Evolutionary conservation across 2,329 filamentous ascomycete species (phyloP).

Genomic region (Ascochyta rabiei): DNA sequence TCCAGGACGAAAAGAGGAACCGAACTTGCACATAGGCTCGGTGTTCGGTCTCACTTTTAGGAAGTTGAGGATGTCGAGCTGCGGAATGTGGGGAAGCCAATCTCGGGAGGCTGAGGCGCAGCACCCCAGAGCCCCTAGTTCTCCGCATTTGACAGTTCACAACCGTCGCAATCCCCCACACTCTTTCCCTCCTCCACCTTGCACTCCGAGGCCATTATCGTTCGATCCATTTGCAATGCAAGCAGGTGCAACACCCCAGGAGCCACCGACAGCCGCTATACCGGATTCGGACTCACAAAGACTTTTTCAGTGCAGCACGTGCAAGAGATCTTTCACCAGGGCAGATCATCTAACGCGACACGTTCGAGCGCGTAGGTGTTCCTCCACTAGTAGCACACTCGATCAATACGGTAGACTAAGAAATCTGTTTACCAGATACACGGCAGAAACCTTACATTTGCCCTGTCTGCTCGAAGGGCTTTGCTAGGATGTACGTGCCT

Average conservation of each 20-base stretch:
- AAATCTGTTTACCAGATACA: slow-evolving; percentile 30
- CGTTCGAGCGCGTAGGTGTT: slow-evolving; percentile 55
- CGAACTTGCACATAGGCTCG: neutral
- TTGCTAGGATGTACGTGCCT: slow-evolving; percentile 50
- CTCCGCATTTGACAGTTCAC: slow-evolving; percentile 4
- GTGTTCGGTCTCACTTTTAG: neutral
- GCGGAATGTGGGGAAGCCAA: slow-evolving; percentile 21
- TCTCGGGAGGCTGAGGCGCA: neutral
- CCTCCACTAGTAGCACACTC: neutral
- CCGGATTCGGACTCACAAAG: slow-evolving; percentile 29
- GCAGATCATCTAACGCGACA: slow-evolving; percentile 61
- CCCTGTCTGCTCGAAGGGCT: slow-evolving; percentile 54
- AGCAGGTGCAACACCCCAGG: slow-evolving; percentile 13
- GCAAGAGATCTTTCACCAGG: slow-evolving; percentile 58
- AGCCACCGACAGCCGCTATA: slow-evolving; percentile 12
- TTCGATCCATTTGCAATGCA: slow-evolving; percentile 26
- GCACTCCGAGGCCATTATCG: slow-evolving; percentile 23
- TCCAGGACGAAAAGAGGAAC: neutral
- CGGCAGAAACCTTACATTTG: slow-evolving; percentile 56
- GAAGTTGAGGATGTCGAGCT: too few species aligned
- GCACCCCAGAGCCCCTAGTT: neutral
- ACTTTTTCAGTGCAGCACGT: slow-evolving; percentile 59
- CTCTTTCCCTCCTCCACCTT: slow-evolving; percentile 30
- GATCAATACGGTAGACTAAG: neutral
- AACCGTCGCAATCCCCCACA: slow-evolving; percentile 18